A percentile compares a stretch with the other conserved stretches of the same genome.
These are phyloP conservation scores for Fusarium papillatum DNA, from an alignment of 2,329 filamentous ascomycete genomes.

Conservation along the genomic window DNA sequence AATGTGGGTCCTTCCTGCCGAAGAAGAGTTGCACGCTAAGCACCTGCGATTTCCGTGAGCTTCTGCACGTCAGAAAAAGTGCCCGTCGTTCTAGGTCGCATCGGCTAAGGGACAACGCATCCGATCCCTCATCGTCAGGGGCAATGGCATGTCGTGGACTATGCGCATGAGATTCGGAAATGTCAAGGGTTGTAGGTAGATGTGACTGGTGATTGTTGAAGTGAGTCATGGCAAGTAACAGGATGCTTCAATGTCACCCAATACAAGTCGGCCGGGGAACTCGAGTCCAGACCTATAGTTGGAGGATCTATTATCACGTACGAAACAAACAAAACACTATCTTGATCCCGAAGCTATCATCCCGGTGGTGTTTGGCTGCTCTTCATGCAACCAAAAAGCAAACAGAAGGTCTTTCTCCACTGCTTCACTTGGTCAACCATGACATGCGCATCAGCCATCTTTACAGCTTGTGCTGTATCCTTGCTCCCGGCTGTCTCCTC, in stretches of 20 bases:
- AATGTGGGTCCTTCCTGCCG: constrained; percentile 16
- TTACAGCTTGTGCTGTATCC: constrained; percentile 62
- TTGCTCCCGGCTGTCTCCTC: constrained; percentile 63
- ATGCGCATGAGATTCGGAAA: neutral
- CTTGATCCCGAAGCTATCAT: neutral
- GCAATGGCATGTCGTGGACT: neutral
- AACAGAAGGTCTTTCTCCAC: constrained; percentile 20
- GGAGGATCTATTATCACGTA: constrained; percentile 6
- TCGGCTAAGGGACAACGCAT: neutral
- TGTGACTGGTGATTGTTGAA: neutral
- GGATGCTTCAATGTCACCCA: constrained; percentile 5
- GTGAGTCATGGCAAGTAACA: constrained; percentile 11
- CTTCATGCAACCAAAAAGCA: constrained; percentile 13
- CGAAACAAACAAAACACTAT: constrained; percentile 7
- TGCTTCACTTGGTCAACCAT: constrained; percentile 24
- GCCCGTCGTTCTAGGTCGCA: neutral
- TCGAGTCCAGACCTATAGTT: neutral
- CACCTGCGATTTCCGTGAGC: neutral
- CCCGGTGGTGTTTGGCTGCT: neutral
- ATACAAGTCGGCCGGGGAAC: constrained; percentile 1
- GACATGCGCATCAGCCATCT: constrained; percentile 6
- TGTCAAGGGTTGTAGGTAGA: neutral
- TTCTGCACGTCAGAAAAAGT: neutral
- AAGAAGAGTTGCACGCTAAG: neutral
- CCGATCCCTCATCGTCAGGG: neutral